These are phyloP conservation scores for Cyclanthera cordifolia DNA, from an alignment of 306 rosid species.

Conservation along the genomic window DNA sequence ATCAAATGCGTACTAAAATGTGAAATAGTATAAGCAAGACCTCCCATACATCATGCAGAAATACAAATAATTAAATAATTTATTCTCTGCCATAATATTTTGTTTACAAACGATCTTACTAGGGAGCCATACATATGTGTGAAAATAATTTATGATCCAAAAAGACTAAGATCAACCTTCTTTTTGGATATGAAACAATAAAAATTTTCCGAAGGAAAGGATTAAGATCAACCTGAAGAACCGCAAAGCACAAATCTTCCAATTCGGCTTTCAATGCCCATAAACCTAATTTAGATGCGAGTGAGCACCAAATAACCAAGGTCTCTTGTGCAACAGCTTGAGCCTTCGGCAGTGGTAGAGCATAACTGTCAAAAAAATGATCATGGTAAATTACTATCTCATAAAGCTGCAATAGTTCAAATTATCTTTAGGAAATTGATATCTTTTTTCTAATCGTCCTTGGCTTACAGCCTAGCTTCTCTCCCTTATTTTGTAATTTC, in stretches of 20 bases:
- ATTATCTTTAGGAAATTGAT: not conserved
- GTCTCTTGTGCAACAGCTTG: slow-evolving; percentile 96
- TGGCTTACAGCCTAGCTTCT: not conserved
- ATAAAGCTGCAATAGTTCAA: slow-evolving; percentile 7
- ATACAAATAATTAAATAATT: not conserved
- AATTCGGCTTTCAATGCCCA: slow-evolving; percentile 94
- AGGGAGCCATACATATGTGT: not conserved
- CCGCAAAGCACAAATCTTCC: slow-evolving; percentile 92
- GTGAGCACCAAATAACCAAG: slow-evolving; percentile 88
- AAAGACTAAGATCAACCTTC: slow-evolving; percentile 37
- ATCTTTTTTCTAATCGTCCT: not conserved
- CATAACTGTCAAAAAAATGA: slow-evolving; percentile 45
- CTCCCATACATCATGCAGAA: not conserved
- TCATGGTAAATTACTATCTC: slow-evolving; percentile 14
- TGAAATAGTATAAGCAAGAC: not conserved
- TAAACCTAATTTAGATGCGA: slow-evolving; percentile 90
- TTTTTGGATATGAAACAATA: too few relatives aligned
- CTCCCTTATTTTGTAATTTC: not conserved
- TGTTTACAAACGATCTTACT: not conserved
- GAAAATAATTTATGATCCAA: slow-evolving; percentile 5
- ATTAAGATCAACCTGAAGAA: slow-evolving; percentile 28
- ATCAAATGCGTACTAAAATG: not conserved
- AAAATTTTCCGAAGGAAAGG: too few relatives aligned
- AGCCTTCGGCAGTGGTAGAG: slow-evolving; percentile 69
- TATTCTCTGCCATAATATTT: not conserved